These are phyloP conservation scores for Gillenia trifoliata DNA, from an alignment of 306 rosid genomes.

Conservation along the genomic window DNA sequence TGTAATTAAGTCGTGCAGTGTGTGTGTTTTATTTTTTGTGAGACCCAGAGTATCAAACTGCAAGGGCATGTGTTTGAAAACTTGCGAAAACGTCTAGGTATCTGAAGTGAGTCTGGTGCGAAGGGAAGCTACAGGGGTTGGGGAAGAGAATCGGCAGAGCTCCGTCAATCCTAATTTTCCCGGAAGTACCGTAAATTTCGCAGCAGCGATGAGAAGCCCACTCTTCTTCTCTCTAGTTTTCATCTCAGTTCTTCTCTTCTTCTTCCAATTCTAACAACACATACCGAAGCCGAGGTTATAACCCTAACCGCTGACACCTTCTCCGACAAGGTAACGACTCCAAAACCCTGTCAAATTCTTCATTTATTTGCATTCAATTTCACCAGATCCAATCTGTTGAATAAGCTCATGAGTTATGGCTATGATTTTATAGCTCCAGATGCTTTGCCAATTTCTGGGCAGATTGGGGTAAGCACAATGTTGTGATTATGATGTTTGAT, in stretches of 20 bases:
- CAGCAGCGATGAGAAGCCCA: conserved; percentile 35
- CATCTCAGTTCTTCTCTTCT: conserved; percentile 25
- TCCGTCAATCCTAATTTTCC: neutral
- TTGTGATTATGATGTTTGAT: neutral
- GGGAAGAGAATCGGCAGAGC: neutral
- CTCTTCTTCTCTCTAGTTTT: conserved; percentile 15
- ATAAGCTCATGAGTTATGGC: neutral
- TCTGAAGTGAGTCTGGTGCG: neutral
- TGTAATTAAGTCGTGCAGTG: no score
- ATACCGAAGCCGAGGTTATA: conserved; percentile 57
- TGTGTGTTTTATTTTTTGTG: no score
- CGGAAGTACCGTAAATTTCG: neutral
- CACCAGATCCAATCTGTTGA: neutral
- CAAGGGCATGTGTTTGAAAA: no score
- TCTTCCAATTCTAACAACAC: conserved; percentile 22
- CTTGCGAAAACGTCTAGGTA: no score
- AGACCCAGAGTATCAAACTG: no score
- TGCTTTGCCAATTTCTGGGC: neutral
- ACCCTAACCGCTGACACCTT: conserved; percentile 80
- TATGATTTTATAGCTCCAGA: neutral
- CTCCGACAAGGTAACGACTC: conserved; percentile 70
- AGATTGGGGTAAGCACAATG: neutral
- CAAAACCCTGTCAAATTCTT: neutral
- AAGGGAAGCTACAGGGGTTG: neutral
- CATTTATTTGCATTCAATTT: neutral